Conservation (phyloP, 2,329 filamentous ascomycete species). For the Aspergillus amoenus region DNA sequence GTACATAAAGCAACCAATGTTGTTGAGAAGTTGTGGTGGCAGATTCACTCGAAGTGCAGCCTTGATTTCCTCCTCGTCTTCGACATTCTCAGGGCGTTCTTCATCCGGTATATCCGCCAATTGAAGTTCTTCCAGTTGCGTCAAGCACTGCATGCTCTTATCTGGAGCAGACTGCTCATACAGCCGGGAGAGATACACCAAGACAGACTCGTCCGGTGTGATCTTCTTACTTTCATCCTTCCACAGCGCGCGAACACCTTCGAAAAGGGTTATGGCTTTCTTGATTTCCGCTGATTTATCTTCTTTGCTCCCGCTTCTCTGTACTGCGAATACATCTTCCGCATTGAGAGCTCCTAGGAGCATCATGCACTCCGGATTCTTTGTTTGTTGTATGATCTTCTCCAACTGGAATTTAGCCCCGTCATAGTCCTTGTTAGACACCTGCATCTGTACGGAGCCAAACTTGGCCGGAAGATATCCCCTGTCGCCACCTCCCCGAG, state of each 20-base stretch:
- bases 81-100: conserved; percentile 60
- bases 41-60: conserved; percentile 71
- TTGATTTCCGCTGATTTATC: conserved; percentile 83
- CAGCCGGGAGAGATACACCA: conserved; percentile 86
- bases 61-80: conserved; percentile 58
- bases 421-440: conserved; percentile 78
- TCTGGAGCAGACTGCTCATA: conserved; percentile 86
- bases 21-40: conserved; percentile 90
- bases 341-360: conserved; percentile 88
- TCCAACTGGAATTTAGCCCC: conserved; percentile 92
- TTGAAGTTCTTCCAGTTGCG: conserved; percentile 89
- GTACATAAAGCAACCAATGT: conserved; percentile 94
- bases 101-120: conserved; percentile 72
- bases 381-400: conserved; percentile 86
- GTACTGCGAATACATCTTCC: conserved; percentile 84
- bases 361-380: conserved; percentile 84
- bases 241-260: conserved; percentile 83
- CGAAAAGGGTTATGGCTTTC: conserved; percentile 82
- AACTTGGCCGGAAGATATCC: conserved; percentile 95
- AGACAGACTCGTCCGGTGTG: conserved; percentile 76
- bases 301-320: conserved; percentile 76
- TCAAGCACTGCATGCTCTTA: conserved; percentile 85
- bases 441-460: conserved; percentile 84
- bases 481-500: conserved; percentile 83
- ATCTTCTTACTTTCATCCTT: conserved; percentile 87